These are phyloP conservation scores for Blastobotrys indianensis DNA, from an alignment of 1,139 yeast genomes.

Conservation along the genomic window DNA sequence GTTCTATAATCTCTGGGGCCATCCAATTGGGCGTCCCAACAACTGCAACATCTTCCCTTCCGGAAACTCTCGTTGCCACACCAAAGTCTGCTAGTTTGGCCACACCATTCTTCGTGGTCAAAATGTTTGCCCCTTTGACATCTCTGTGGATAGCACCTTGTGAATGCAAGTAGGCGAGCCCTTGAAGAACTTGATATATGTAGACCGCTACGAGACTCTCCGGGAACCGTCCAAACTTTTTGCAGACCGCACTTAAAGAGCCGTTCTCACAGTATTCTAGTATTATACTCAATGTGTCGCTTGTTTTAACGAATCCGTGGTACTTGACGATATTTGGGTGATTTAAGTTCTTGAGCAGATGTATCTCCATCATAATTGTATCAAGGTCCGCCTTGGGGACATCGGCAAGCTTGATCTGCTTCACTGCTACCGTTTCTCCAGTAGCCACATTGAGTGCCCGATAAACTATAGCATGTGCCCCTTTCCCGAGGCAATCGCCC, in stretches of 20 bases:
- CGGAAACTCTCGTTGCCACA: constrained; percentile 49
- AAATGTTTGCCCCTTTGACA: constrained; percentile 71
- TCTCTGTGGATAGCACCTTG: constrained; percentile 76
- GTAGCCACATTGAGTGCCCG: constrained; percentile 60
- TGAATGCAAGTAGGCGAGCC: constrained; percentile 60
- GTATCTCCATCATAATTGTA: constrained; percentile 40
- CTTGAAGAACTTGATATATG: constrained; percentile 66
- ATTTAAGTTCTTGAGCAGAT: constrained; percentile 58
- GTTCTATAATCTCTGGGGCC: constrained; percentile 77
- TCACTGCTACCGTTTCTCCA: constrained; percentile 73
- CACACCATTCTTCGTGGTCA: constrained; percentile 52
- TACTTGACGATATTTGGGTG: constrained; percentile 87
- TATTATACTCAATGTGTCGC: constrained; percentile 62
- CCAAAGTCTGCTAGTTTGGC: constrained; percentile 78
- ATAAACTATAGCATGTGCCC: constrained; percentile 76
- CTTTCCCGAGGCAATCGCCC: constrained; percentile 63
- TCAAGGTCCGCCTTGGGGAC: constrained; percentile 33
- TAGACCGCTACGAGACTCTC: constrained; percentile 58
- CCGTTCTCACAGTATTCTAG: constrained; percentile 85
- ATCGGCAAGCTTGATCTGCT: constrained; percentile 59
- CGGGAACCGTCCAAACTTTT: constrained; percentile 45
- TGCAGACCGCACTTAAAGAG: constrained; percentile 65
- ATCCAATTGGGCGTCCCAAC: constrained; percentile 81
- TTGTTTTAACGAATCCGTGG: constrained; percentile 77
- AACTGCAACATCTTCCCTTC: constrained; percentile 26